Evolutionary conservation across 306 rosid species (phyloP), one percentile per base, ranked within the genome.

Genomic region (Begonia peltatifolia): DNA sequence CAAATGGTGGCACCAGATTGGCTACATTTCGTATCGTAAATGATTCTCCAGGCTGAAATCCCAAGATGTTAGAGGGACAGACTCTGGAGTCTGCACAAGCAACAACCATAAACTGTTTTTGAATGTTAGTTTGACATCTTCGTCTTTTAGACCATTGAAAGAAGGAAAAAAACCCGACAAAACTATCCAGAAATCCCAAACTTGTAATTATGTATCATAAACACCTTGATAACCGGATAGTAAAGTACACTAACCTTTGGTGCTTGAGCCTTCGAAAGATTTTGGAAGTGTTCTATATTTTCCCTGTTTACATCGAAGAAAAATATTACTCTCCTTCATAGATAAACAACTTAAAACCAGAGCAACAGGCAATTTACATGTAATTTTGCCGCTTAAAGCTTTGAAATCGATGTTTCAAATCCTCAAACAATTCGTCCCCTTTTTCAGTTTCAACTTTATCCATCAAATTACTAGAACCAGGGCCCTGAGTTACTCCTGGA

Each of bases 31-130:
- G 94, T 14, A 90, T 72, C 23, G 62, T 65, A 71, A 86, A 90
- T 48, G 99, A 84, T 69, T 90, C 99, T 55, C 99, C 99, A 0
- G 99, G 99, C 63, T 77, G 94, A 70, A 90, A 83, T 63, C 95
- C 99, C 71, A 90, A 55, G 63, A 90, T 70, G 58, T 58, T 73
- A 3, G 95, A 80, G 51, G 99, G 99, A 57, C 99, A 90, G 48
- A 90, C 99, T 70, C 95, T 79, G 17, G 99, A 90, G 70, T 90
- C 99, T 70, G 88, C 99, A 90, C 99, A 90, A 46, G 95, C 81
- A 71, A 90, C 81, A 69, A 90, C 86, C 92, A 90, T 74, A 70
- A 86, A 86, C 99, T 90, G 88, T 83, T 65, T 84, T 42, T 12
- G 62, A 58, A 76, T 61, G 50, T 79, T 86, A 65, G 81, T 84